Evolutionary conservation across 1,284 basidiomycete genomes (phyloP).

Genomic region (Tremellales sp.): DNA sequence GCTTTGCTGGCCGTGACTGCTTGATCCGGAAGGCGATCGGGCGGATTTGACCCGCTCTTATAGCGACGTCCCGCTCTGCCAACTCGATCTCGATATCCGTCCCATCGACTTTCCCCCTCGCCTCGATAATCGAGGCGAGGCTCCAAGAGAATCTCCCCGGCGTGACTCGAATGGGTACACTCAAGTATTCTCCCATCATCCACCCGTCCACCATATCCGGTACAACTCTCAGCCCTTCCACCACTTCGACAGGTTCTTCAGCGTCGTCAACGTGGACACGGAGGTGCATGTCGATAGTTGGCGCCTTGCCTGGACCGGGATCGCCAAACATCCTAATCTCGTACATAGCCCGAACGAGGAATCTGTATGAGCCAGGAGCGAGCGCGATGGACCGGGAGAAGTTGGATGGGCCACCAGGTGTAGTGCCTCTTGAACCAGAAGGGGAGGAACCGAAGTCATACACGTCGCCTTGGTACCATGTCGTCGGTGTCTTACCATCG

Average conservation of each 20-base stretch:
- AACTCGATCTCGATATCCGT: not conserved
- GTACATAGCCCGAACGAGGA: conserved; percentile 39
- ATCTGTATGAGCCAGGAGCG: conserved; percentile 27
- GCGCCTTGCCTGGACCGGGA: conserved; percentile 21
- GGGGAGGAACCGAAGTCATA: conserved; percentile 34
- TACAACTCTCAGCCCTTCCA: conserved; percentile 12
- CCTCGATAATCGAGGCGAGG: too few relatives aligned
- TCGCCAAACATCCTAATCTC: conserved; percentile 46
- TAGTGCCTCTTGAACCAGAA: not conserved
- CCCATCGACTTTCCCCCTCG: not conserved
- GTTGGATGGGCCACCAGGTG: conserved; percentile 13
- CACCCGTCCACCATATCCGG: conserved; percentile 35
- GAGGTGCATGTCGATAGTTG: conserved; percentile 29
- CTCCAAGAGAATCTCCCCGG: too few relatives aligned
- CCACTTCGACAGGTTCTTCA: conserved; percentile 2
- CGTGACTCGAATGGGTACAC: conserved; percentile 16
- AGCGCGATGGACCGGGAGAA: conserved; percentile 29
- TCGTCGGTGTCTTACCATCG: not conserved
- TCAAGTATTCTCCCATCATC: conserved; percentile 33
- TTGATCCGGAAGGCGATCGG: conserved; percentile 10
- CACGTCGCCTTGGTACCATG: conserved; percentile 43
- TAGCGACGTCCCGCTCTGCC: not conserved
- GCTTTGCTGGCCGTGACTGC: too few relatives aligned
- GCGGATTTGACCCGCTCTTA: conserved; percentile 16
- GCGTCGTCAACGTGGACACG: conserved; percentile 12